Base-by-base conservation (phyloP, 805 yeast genomes). In the Schwanniomyces vanrijiae region DNA sequence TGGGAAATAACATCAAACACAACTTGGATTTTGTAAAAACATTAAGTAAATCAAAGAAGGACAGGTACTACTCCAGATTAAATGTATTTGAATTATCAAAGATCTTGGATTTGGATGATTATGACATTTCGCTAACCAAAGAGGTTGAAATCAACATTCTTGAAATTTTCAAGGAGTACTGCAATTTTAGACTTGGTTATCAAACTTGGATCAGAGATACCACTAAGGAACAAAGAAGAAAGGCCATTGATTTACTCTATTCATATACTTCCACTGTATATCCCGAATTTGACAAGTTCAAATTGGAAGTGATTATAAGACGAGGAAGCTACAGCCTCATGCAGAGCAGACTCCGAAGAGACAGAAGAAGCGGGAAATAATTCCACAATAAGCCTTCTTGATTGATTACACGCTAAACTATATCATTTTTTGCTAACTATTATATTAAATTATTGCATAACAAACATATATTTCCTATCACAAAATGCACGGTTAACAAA, bases 171-270 rank as follows among this genome's bases (percentile, higher is more conserved):
- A 77, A 74, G 37, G 70, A 76, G 37, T 81, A 78, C 16, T 74
- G 88, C 44, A 83, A 86, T 4, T 89, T 88, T 64, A 82, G 84
- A 24, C 62, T 90, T 24, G 96, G 96, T 4, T 78, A 81, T 51
- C 80, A 81, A 57, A 87, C 96, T 0, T 90, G 96, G 96, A 83
- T 88, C 37, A 75, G 96, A 52, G 96, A 86, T 58, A 86, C 94
- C 0, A 73, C 78, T 1, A 76, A 73, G 44, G 66, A 64, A 4
- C 77, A 78, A 51, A 73, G 96, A 37, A 62, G 62, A 9, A 55
- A 63, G 4, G 65, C 83, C 38, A 66, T 87, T 21, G 71, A 72
- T 21, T 66, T 73, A 43, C 71, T 90, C 42, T 69, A 76, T 55
- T 55, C 58, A 5, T 69, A 76, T 46, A 81, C 85, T 5, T 70